Conservation (phyloP, 805 yeast species). For the Candida pseudoglaebosa region DNA sequence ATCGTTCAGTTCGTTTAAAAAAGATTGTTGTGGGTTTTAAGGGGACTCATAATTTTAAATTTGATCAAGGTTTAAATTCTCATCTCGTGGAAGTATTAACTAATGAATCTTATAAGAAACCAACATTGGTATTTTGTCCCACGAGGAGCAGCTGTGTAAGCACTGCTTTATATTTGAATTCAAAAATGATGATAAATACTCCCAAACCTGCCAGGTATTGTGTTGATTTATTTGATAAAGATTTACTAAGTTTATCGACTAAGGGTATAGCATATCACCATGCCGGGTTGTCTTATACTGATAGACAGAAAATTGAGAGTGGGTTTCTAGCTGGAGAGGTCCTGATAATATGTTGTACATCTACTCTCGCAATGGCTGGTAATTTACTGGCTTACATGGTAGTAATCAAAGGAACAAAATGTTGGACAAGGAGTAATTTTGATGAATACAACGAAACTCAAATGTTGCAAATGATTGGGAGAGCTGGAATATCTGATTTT, state of each 20-base stretch:
- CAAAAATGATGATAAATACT: slow-evolving; percentile 10
- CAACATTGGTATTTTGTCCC: slow-evolving; percentile 50
- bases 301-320: slow-evolving; percentile 44
- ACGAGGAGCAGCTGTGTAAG: slow-evolving; percentile 46
- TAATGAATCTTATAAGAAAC: slow-evolving; percentile 36
- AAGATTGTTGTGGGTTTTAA: slow-evolving; percentile 43
- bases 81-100: slow-evolving; percentile 39
- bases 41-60: slow-evolving; percentile 43
- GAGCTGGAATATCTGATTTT: slow-evolving; percentile 62
- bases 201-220: neutral
- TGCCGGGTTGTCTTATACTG: slow-evolving; percentile 51
- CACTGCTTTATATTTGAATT: slow-evolving; percentile 41
- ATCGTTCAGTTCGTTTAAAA: slow-evolving; percentile 41
- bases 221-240: slow-evolving; percentile 19
- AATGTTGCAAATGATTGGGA: slow-evolving; percentile 59
- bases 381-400: slow-evolving; percentile 60
- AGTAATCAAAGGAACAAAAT: slow-evolving; percentile 58
- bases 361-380: slow-evolving; percentile 60
- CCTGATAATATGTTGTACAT: slow-evolving; percentile 50
- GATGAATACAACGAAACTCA: slow-evolving; percentile 54
- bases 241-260: slow-evolving; percentile 16
- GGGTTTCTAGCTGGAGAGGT: slow-evolving; percentile 40
- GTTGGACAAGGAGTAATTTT: slow-evolving; percentile 49
- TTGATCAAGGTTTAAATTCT: slow-evolving; percentile 41
- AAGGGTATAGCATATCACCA: slow-evolving; percentile 53